phyloP scores from a whole-genome alignment of 2,329 filamentous ascomycete species.

The Mollisiaceae sp. region DNA sequence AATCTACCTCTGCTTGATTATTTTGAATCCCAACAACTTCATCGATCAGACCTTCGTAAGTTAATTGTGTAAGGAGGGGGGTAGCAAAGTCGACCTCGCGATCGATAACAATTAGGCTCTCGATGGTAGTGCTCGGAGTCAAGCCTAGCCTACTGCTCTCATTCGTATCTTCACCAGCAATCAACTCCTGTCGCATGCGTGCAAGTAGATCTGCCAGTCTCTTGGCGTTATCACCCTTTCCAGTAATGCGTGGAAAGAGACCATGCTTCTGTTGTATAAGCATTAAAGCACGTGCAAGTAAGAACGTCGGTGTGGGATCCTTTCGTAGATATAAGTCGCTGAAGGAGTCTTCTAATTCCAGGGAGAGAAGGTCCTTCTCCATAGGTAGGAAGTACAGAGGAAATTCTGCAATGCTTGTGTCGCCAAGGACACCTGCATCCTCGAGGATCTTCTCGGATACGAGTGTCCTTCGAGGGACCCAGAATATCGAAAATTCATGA shows the following conservation, averaged over 20 bases:
- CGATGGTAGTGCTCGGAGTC: slow-evolving; percentile 83
- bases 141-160: slow-evolving; percentile 69
- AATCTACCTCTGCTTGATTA: slow-evolving; percentile 92
- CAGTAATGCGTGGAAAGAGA: slow-evolving; percentile 90
- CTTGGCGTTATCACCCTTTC: slow-evolving; percentile 94
- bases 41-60: slow-evolving; percentile 94
- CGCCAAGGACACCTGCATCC: slow-evolving; percentile 89
- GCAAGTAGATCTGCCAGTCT: slow-evolving; percentile 84
- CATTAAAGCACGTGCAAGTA: slow-evolving; percentile 92
- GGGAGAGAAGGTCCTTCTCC: slow-evolving; percentile 86
- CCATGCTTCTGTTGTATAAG: slow-evolving; percentile 89
- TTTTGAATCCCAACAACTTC: slow-evolving; percentile 91
- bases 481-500: slow-evolving; percentile 97
- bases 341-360: slow-evolving; percentile 89
- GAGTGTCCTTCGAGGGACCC: slow-evolving; percentile 89
- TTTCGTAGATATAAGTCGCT: slow-evolving; percentile 86
- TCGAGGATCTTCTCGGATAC: slow-evolving; percentile 92
- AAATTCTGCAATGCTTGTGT: slow-evolving; percentile 86
- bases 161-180: slow-evolving; percentile 76
- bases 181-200: slow-evolving; percentile 88
- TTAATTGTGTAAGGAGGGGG: slow-evolving; percentile 89
- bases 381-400: slow-evolving; percentile 89
- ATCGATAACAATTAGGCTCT: slow-evolving; percentile 93
- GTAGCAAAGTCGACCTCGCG: slow-evolving; percentile 94
- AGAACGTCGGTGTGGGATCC: slow-evolving; percentile 88